Conservation (phyloP, 2,329 filamentous ascomycete genomes). For the Penicillium sp. region DNA sequence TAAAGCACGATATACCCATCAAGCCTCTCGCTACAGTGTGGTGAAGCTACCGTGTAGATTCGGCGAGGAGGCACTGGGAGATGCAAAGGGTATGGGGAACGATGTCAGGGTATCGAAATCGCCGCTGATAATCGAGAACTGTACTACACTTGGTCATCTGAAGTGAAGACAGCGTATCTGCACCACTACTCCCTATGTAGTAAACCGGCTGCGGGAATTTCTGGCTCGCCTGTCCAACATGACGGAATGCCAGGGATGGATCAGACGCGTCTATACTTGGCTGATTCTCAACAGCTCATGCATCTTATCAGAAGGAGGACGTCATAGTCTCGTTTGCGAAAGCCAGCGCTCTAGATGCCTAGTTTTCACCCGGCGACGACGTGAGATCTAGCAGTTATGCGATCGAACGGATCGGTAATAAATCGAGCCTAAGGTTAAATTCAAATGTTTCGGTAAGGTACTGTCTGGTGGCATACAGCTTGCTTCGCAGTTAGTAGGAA, state of each 20-base stretch:
- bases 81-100: too few relatives aligned
- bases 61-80: too few relatives aligned
- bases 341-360: not conserved
- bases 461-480: not conserved
- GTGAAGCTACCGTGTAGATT: too few relatives aligned
- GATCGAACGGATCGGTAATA: not conserved
- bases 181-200: not conserved
- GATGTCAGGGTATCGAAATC: too few relatives aligned
- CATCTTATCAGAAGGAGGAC: too few relatives aligned
- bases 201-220: not conserved
- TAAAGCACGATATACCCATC: too few relatives aligned
- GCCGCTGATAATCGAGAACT: too few relatives aligned
- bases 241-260: not conserved
- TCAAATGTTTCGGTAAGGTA: not conserved
- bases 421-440: not conserved
- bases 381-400: not conserved
- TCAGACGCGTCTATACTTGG: not conserved
- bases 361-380: too few relatives aligned
- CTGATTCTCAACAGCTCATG: not conserved
- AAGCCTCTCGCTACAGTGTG: too few relatives aligned
- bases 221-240: not conserved
- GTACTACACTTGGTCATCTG: too few relatives aligned
- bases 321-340: not conserved
- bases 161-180: not conserved
- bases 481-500: not conserved